phyloP scores from a whole-genome alignment of 2,329 filamentous ascomycete genomes.

The Leptographium procerum region DNA sequence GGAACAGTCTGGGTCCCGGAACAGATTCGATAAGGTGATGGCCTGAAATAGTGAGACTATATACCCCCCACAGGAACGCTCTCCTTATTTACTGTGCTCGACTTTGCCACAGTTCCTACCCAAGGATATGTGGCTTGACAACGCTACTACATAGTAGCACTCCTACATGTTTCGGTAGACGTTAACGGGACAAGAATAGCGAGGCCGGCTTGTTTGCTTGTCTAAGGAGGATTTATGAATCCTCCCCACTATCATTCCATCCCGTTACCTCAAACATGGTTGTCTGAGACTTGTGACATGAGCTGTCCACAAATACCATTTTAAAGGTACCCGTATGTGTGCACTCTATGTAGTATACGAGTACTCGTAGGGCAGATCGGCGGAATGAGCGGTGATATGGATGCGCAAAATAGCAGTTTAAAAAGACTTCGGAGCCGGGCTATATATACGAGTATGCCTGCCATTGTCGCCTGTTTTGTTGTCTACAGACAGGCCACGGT shows the following conservation, averaged over 20 bases:
- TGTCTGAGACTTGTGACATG: neutral
- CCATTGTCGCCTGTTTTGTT: too few species aligned
- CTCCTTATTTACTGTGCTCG: neutral
- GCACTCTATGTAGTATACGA: neutral
- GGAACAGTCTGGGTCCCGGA: neutral
- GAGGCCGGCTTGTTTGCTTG: neutral
- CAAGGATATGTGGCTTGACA: neutral
- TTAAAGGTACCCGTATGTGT: too few species aligned
- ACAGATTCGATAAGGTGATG: neutral
- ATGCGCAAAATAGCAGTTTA: neutral
- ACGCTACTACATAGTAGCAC: too few species aligned
- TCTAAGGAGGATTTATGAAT: neutral
- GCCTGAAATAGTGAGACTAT: neutral
- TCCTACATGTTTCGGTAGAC: neutral
- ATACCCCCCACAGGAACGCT: neutral
- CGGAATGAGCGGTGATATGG: neutral
- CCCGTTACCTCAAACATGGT: neutral
- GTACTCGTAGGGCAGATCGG: neutral
- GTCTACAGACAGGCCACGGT: too few species aligned
- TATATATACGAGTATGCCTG: neutral
- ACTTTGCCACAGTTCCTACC: neutral
- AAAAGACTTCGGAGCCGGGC: neutral
- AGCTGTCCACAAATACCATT: neutral
- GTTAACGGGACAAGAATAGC: neutral
- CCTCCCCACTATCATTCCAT: neutral